These are phyloP conservation scores for Amanita polypyramis DNA, from an alignment of 768 basidiomycete genomes.

Conservation along the genomic window DNA sequence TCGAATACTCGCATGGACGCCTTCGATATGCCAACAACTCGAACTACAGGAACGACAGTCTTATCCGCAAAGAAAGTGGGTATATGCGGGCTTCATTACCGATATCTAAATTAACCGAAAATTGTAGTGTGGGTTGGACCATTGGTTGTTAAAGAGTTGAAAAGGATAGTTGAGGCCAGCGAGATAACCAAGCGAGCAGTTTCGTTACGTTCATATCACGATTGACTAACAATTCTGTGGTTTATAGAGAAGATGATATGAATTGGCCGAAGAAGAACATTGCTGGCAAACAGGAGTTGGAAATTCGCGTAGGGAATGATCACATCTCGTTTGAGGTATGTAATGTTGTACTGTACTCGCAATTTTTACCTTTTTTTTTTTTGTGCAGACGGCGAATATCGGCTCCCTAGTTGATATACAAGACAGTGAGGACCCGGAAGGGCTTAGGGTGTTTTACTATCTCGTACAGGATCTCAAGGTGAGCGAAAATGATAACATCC, in stretches of 20 bases:
- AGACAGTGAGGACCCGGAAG: constrained; percentile 95
- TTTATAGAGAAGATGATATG: constrained; percentile 85
- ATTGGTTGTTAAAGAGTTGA: constrained; percentile 87
- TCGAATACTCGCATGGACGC: constrained; percentile 95
- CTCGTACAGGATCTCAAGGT: constrained; percentile 97
- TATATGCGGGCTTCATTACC: constrained; percentile 9
- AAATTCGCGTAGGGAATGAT: constrained; percentile 87
- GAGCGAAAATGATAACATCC: constrained; percentile 11
- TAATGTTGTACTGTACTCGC: constrained; percentile 3
- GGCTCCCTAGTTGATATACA: constrained; percentile 95
- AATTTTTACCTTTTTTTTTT: not conserved
- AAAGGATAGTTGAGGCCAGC: constrained; percentile 84
- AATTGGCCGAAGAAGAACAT: constrained; percentile 99
- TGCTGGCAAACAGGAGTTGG: constrained; percentile 96
- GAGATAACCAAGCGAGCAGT: constrained; percentile 80
- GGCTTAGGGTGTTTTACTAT: constrained; percentile 96
- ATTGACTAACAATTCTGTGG: not conserved
- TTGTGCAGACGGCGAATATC: constrained; percentile 86
- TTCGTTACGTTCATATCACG: not conserved
- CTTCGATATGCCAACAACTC: constrained; percentile 98
- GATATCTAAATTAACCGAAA: not conserved
- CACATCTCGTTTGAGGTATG: constrained; percentile 95
- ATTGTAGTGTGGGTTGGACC: constrained; percentile 87
- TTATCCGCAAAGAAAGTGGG: constrained; percentile 98
- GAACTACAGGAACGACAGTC: constrained; percentile 94